Evolutionary conservation across 352 stramenopile genomes (phyloP).

Genomic region (Pythium aquatile): DNA sequence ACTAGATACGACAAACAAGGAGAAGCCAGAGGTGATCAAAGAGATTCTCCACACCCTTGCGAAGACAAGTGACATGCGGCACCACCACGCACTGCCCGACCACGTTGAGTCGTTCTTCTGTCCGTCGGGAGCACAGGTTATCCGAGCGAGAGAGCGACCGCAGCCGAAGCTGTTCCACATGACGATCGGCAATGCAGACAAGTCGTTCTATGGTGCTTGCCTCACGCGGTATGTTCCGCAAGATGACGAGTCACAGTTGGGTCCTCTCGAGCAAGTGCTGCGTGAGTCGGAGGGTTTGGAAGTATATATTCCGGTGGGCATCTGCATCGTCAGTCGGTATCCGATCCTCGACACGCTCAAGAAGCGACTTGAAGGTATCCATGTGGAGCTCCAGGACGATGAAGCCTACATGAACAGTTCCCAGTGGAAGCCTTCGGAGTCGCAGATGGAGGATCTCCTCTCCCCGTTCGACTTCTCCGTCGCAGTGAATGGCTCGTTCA

Average conservation of each 20-base stretch:
- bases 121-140: slow-evolving; percentile 52
- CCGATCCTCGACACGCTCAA: slow-evolving; percentile 82
- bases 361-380: slow-evolving; percentile 59
- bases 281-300: slow-evolving; percentile 80
- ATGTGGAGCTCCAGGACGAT: slow-evolving; percentile 57
- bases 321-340: slow-evolving; percentile 83
- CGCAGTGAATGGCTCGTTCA: slow-evolving; percentile 35
- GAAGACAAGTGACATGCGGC: slow-evolving; percentile 57
- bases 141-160: slow-evolving; percentile 55
- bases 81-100: slow-evolving; percentile 79
- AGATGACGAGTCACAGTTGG: slow-evolving; percentile 62
- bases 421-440: slow-evolving; percentile 52
- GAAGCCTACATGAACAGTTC: slow-evolving; percentile 50
- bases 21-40: slow-evolving; percentile 58
- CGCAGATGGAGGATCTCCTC: slow-evolving; percentile 63
- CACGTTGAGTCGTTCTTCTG: slow-evolving; percentile 85
- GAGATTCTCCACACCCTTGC: slow-evolving; percentile 72
- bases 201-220: slow-evolving; percentile 77
- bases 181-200: slow-evolving; percentile 80
- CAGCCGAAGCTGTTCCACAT: slow-evolving; percentile 77
- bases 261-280: slow-evolving; percentile 72
- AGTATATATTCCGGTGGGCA: slow-evolving; percentile 67
- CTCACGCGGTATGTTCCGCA: slow-evolving; percentile 79
- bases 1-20: slow-evolving; percentile 57
- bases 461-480: slow-evolving; percentile 63